phyloP scores from a whole-genome alignment of 73 alveolate genomes.

The Tetrahymena borealis region DNA sequence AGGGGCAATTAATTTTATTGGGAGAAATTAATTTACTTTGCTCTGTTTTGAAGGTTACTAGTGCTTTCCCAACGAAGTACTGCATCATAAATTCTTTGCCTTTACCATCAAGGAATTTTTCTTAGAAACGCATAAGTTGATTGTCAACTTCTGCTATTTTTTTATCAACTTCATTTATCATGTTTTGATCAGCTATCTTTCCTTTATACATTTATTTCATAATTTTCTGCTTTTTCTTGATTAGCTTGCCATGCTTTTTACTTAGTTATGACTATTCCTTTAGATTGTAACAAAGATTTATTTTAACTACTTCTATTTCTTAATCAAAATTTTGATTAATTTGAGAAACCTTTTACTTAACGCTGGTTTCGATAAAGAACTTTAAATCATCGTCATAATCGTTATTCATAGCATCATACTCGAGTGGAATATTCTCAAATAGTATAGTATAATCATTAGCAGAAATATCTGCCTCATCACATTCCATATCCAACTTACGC shows the following conservation, averaged over 20 bases:
- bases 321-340: background rate
- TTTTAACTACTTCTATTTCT: background rate
- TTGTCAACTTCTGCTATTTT: background rate
- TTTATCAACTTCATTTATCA: background rate
- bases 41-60: background rate
- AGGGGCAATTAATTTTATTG: too few species aligned
- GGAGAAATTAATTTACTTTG: background rate
- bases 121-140: background rate
- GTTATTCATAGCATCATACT: background rate
- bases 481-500: background rate
- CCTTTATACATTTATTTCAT: background rate
- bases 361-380: background rate
- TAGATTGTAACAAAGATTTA: background rate
- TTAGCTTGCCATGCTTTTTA: background rate
- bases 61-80: background rate
- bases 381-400: background rate
- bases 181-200: background rate
- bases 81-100: constrained; percentile 1
- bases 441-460: background rate
- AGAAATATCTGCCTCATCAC: background rate
- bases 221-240: background rate
- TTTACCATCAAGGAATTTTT: background rate
- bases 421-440: background rate
- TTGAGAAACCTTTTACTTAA: background rate
- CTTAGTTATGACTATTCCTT: background rate